phyloP scores from a whole-genome alignment of 306 rosid genomes.

The Vachellia pachyceras region DNA sequence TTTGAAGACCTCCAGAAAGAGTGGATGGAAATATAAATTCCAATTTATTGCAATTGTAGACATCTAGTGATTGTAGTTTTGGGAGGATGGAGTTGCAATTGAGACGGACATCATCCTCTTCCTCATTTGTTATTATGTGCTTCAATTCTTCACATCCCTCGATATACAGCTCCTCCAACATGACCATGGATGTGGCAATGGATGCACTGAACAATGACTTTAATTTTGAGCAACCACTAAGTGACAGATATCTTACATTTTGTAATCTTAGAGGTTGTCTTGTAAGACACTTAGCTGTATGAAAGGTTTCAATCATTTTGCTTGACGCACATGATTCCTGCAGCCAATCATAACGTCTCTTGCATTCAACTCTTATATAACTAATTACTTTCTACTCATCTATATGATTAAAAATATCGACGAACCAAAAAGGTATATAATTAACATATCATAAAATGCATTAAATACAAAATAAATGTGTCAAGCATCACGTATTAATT shows the following conservation, averaged over 20 bases:
- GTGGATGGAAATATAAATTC: neutral
- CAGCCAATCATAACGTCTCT: neutral
- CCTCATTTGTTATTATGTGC: neutral
- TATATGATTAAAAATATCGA: too few relatives aligned
- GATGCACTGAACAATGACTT: neutral
- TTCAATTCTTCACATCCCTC: neutral
- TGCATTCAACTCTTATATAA: neutral
- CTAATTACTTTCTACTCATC: neutral
- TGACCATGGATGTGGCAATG: neutral
- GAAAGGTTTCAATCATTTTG: neutral
- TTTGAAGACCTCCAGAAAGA: neutral
- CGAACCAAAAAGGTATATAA: too few relatives aligned
- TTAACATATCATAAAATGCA: too few relatives aligned
- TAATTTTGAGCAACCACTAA: neutral
- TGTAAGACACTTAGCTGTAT: neutral
- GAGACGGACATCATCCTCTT: neutral
- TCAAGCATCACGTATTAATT: too few relatives aligned
- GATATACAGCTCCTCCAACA: neutral
- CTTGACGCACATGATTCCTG: neutral
- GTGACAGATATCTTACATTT: neutral
- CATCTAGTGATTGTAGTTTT: fast-evolving
- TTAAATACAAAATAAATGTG: too few relatives aligned
- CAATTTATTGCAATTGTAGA: fast-evolving
- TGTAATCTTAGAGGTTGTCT: neutral
- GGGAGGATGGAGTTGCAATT: neutral